phyloP scores from a whole-genome alignment of 73 alveolate genomes.

The Tetrahymena borealis region DNA sequence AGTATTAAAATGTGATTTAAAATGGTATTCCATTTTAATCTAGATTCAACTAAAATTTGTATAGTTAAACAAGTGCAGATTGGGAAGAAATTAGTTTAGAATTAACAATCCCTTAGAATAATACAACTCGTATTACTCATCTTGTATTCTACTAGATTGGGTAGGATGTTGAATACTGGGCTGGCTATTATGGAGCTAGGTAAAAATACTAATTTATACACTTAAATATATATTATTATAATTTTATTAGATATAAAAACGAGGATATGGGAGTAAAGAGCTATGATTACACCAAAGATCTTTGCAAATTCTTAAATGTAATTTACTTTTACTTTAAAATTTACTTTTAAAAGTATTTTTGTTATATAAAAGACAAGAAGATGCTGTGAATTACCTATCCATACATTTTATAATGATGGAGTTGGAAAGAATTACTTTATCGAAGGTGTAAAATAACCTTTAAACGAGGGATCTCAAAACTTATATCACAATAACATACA shows the following conservation, averaged over 20 bases:
- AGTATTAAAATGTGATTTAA: not conserved
- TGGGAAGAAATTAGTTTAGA: constrained; percentile 5
- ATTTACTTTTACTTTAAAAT: not conserved
- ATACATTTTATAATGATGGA: constrained; percentile 29
- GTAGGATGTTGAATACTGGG: constrained; percentile 68
- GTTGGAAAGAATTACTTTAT: constrained; percentile 29
- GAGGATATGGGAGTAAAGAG: constrained; percentile 24
- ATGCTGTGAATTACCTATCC: constrained; percentile 21
- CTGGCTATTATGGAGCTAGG: constrained; percentile 64
- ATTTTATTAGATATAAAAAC: not conserved
- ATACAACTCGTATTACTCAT: not conserved
- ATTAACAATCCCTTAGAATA: constrained; percentile 8
- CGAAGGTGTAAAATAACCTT: constrained; percentile 5
- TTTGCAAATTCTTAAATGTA: not conserved
- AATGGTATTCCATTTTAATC: not conserved
- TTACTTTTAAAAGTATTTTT: not conserved
- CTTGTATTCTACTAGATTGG: constrained; percentile 48
- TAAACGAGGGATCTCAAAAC: constrained; percentile 6
- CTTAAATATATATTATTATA: not conserved
- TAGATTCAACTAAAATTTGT: not conserved
- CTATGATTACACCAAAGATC: constrained; percentile 13
- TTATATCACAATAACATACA: constrained; percentile 27
- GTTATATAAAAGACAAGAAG: constrained; percentile 8
- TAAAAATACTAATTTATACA: not conserved
- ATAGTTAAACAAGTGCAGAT: not conserved